phyloP scores from a whole-genome alignment of 306 rosid genomes.

The Mucuna pruriens region DNA sequence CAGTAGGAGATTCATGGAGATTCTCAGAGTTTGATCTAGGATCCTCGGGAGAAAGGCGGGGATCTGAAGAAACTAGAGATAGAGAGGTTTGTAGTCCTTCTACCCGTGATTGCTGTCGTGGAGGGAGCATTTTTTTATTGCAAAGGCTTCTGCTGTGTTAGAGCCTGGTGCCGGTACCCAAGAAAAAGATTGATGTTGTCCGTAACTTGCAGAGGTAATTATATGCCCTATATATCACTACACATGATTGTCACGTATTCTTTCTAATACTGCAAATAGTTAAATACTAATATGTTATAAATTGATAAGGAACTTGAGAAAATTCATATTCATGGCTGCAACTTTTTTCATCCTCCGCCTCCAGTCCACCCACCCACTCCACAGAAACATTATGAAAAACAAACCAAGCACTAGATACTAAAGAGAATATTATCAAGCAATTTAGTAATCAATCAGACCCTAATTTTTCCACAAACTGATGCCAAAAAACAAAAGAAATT shows the following conservation, averaged over 20 bases:
- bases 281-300: neutral
- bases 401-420: neutral
- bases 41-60: conserved; percentile 82
- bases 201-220: conserved; percentile 23
- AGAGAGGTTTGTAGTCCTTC: conserved; percentile 85
- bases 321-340: conserved; percentile 1
- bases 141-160: conserved; percentile 53
- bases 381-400: neutral
- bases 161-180: conserved; percentile 73
- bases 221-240: conserved; percentile 23
- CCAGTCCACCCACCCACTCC: neutral
- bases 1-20: conserved; percentile 84
- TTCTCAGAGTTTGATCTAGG: conserved; percentile 82
- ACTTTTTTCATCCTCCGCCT: conserved; percentile 3
- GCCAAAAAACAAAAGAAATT: neutral
- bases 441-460: neutral
- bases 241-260: neutral
- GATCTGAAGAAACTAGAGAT: conserved; percentile 81
- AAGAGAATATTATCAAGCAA: neutral
- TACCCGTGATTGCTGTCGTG: conserved; percentile 79
- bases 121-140: conserved; percentile 68
- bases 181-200: conserved; percentile 41
- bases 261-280: neutral
- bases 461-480: neutral
- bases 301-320: neutral